These are phyloP conservation scores for Kazachstania sp. DNA, from an alignment of 1,139 yeast species.

Conservation along the genomic window DNA sequence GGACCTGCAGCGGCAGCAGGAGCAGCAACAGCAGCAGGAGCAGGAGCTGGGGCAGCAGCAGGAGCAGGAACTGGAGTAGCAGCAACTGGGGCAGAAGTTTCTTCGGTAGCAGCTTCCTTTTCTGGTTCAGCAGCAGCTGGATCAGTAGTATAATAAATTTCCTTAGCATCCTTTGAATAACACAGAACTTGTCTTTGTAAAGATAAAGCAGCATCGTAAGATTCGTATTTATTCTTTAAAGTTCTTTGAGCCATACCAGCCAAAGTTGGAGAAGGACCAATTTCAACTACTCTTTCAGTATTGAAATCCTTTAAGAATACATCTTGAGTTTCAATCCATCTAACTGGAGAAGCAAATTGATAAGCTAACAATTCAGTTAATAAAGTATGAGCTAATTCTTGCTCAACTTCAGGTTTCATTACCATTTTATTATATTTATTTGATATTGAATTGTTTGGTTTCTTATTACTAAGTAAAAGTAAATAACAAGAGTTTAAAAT, in stretches of 20 bases:
- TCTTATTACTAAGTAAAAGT: too few species aligned
- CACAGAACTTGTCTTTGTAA: constrained; percentile 94
- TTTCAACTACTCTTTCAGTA: constrained; percentile 94
- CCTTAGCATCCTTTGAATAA: constrained; percentile 91
- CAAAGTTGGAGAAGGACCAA: constrained; percentile 97
- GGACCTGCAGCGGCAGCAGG: constrained; percentile 64
- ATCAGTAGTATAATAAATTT: constrained; percentile 92
- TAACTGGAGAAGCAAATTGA: constrained; percentile 98
- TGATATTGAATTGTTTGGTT: not conserved
- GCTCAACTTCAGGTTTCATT: constrained; percentile 97
- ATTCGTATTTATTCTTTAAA: constrained; percentile 89
- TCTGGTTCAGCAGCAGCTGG: constrained; percentile 37
- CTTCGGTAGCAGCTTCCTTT: constrained; percentile 32
- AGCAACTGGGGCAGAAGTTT: constrained; percentile 36
- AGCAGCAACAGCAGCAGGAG: constrained; percentile 43
- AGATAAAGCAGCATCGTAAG: constrained; percentile 94
- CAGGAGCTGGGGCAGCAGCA: constrained; percentile 43
- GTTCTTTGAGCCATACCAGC: constrained; percentile 99
- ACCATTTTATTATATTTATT: constrained; percentile 11
- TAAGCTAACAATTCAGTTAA: constrained; percentile 93
- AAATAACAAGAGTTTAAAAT: too few species aligned
- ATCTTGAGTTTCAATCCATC: constrained; percentile 99
- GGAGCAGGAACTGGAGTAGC: constrained; percentile 41
- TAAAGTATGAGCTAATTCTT: constrained; percentile 90
- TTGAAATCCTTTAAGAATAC: constrained; percentile 89